A percentile compares a stretch with the other conserved stretches of the same genome.
Conservation (phyloP, 306 rosid genomes). For the Vicia sativa region DNA sequence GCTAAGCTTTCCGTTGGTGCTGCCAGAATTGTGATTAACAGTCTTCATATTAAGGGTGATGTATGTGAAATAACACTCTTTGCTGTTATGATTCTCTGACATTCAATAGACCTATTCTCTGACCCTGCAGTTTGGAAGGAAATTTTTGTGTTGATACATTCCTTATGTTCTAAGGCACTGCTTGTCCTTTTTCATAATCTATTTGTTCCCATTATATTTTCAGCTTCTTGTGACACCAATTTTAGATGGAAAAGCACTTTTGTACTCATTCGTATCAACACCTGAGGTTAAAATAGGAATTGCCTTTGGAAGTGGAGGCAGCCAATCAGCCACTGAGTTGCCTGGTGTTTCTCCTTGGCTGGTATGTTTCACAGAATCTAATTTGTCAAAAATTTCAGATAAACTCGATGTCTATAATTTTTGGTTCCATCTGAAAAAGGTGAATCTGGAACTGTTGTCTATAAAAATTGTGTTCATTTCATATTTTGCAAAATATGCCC, state of each 20-base stretch:
- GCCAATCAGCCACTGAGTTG: constrained; percentile 92
- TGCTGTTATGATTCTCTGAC: constrained; percentile 23
- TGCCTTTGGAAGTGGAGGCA: constrained; percentile 97
- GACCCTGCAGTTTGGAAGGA: constrained; percentile 7
- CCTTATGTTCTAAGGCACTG: neutral
- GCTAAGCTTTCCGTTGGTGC: constrained; percentile 89
- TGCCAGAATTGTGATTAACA: constrained; percentile 90
- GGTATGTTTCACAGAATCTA: constrained; percentile 48
- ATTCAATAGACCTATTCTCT: neutral
- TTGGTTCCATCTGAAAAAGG: neutral
- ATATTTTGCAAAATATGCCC: constrained; percentile 11
- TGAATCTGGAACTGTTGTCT: neutral
- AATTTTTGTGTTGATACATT: neutral
- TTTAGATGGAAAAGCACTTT: constrained; percentile 77
- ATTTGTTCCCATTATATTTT: constrained; percentile 42
- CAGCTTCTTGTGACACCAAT: constrained; percentile 86
- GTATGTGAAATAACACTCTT: constrained; percentile 58
- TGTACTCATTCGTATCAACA: constrained; percentile 77
- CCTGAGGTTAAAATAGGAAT: constrained; percentile 94
- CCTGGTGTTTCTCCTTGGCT: constrained; percentile 96
- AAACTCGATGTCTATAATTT: neutral
- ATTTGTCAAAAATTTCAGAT: neutral
- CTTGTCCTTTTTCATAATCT: constrained; percentile 12
- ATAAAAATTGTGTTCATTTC: constrained; percentile 5
- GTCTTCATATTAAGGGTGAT: constrained; percentile 95